Percentiles rank a stretch among this genome's conserved stretches.
Evolutionary conservation across 306 rosid species (phyloP).

Genomic region (Lathyrus oleraceus): DNA sequence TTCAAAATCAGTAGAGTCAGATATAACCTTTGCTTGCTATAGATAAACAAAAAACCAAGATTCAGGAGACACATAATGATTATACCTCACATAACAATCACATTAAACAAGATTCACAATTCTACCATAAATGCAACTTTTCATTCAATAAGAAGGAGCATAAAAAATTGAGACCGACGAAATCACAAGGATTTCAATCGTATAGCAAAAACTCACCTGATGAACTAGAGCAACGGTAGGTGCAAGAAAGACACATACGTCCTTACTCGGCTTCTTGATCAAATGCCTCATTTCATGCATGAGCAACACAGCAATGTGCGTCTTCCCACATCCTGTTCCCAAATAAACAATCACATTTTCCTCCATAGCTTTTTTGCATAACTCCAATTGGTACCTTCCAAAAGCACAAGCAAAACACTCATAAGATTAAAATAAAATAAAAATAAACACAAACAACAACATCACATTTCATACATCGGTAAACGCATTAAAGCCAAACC

Average conservation of each 20-base stretch:
- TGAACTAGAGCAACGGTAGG: conserved; percentile 89
- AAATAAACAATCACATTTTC: conserved; percentile 87
- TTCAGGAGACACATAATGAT: conserved; percentile 25
- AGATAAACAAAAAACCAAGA: conserved; percentile 25
- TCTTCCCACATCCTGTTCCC: conserved; percentile 96
- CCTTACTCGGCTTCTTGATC: conserved; percentile 68
- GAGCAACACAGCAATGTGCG: conserved; percentile 88
- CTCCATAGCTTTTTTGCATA: conserved; percentile 79
- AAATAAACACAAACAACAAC: conserved; percentile 7
- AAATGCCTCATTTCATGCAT: conserved; percentile 70
- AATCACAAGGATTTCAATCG: conserved; percentile 20
- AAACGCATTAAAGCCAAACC: background rate
- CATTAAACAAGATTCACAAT: conserved; percentile 7
- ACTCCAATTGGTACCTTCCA: conserved; percentile 77
- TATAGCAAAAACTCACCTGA: conserved; percentile 57
- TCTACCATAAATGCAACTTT: conserved; percentile 8
- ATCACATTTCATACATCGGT: background rate
- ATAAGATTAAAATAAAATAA: conserved; percentile 28
- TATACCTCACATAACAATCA: background rate
- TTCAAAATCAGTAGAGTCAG: conserved; percentile 71
- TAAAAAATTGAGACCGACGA: conserved; percentile 10
- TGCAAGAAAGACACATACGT: conserved; percentile 81
- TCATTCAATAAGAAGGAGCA: conserved; percentile 4
- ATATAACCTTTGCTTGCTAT: conserved; percentile 88
- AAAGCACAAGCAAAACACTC: conserved; percentile 35